Conservation (phyloP, 129 eudicot species). For the Flaveria bidentis region DNA sequence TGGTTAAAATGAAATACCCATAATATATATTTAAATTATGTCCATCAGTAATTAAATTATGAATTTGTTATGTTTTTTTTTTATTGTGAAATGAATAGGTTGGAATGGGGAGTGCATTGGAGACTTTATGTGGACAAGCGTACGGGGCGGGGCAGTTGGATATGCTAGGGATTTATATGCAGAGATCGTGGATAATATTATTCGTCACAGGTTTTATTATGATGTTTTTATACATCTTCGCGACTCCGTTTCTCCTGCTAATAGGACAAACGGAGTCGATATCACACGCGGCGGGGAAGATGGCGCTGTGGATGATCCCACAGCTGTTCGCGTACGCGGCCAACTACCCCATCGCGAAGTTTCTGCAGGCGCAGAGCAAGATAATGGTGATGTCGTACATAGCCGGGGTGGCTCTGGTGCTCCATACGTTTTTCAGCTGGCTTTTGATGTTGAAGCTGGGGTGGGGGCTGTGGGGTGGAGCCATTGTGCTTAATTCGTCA, state of each 20-base stretch:
- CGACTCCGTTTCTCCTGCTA: slow-evolving; percentile 42
- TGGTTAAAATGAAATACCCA: too few relatives aligned
- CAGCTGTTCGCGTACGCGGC: slow-evolving; percentile 47
- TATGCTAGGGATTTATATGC: slow-evolving; percentile 66
- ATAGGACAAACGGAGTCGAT: slow-evolving; percentile 54
- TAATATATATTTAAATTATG: too few relatives aligned
- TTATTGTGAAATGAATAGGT: slow-evolving; percentile 16
- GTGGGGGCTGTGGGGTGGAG: slow-evolving; percentile 47
- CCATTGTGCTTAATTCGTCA: slow-evolving; percentile 32
- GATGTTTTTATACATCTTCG: slow-evolving; percentile 41
- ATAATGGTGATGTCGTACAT: slow-evolving; percentile 45
- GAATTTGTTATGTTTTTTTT: too few relatives aligned
- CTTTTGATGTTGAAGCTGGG: slow-evolving; percentile 35
- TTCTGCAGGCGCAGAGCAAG: slow-evolving; percentile 56
- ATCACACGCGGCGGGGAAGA: slow-evolving; percentile 38
- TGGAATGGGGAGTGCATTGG: slow-evolving; percentile 64
- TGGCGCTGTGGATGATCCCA: slow-evolving; percentile 53
- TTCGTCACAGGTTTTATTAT: slow-evolving; percentile 33
- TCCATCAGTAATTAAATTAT: neutral
- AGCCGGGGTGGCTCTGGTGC: slow-evolving; percentile 23
- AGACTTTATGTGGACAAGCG: slow-evolving; percentile 67
- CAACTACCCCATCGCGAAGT: slow-evolving; percentile 47
- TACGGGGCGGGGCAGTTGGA: slow-evolving; percentile 56
- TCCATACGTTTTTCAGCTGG: slow-evolving; percentile 41
- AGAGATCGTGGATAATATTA: slow-evolving; percentile 56